These are phyloP conservation scores for Stellera chamaejasme DNA, from an alignment of 345 rosid species.

Conservation along the genomic window DNA sequence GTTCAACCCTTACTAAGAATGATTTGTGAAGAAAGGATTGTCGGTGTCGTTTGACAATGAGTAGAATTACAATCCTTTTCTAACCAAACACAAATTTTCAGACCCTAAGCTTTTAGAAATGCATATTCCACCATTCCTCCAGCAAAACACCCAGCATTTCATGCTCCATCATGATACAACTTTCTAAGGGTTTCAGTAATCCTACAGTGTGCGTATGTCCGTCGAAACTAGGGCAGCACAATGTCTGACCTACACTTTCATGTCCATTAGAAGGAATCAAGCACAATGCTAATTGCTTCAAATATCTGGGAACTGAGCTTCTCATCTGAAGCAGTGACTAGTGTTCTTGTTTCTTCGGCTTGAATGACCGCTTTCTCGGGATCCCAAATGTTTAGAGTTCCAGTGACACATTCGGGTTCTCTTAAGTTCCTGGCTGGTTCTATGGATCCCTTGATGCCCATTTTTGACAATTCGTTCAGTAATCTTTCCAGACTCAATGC, in stretches of 20 bases:
- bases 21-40: no score
- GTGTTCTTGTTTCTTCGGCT: slow-evolving; percentile 31
- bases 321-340: slow-evolving; percentile 35
- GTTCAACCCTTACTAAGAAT: no score
- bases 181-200: no score
- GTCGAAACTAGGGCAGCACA: no score
- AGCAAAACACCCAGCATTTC: no score
- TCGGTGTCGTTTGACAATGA: no score
- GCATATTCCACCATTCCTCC: no score
- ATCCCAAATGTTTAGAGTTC: slow-evolving; percentile 23
- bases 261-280: slow-evolving; percentile 37
- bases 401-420: slow-evolving; percentile 17
- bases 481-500: slow-evolving; percentile 41
- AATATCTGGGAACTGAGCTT: slow-evolving; percentile 33
- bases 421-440: slow-evolving; percentile 18
- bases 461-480: slow-evolving; percentile 30
- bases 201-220: no score
- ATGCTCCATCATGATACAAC: no score
- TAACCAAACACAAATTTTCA: no score
- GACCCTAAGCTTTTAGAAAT: no score
- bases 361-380: slow-evolving; percentile 42
- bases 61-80: no score
- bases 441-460: slow-evolving; percentile 43
- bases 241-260: neutral
- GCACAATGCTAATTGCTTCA: slow-evolving; percentile 30